Evolutionary conservation across 768 basidiomycete species (phyloP).

Genomic region (Boletus rex-veris): DNA sequence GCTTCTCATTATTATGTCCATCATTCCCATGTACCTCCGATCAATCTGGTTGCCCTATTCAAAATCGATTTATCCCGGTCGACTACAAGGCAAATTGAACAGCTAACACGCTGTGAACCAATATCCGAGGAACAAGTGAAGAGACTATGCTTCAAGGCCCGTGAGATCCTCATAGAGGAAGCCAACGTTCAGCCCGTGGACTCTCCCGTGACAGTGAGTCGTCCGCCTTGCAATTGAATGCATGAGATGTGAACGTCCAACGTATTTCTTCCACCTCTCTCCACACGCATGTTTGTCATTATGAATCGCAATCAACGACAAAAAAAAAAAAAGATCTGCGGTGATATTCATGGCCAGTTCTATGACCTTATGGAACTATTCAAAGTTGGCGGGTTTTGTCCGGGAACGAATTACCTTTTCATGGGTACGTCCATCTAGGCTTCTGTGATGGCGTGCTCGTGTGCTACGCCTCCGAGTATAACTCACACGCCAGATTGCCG

Average conservation of each 20-base stretch:
- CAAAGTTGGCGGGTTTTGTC: conserved; percentile 88
- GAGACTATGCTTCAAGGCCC: conserved; percentile 89
- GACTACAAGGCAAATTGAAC: conserved; percentile 80
- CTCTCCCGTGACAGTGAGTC: conserved; percentile 86
- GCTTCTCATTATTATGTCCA: conserved; percentile 19
- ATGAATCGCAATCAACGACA: conserved; percentile 4
- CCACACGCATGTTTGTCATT: conserved; percentile 2
- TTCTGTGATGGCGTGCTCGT: conserved; percentile 1
- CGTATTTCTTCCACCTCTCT: not conserved
- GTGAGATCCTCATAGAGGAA: conserved; percentile 96
- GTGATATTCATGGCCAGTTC: conserved; percentile 97
- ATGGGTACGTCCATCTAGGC: conserved; percentile 60
- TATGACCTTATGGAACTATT: conserved; percentile 96
- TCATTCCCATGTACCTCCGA: conserved; percentile 24
- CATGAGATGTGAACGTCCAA: conserved; percentile 1
- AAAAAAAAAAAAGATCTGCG: conserved; percentile 76
- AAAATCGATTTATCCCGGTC: conserved; percentile 13
- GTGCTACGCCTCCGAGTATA: conserved; percentile 2
- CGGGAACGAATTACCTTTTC: conserved; percentile 93
- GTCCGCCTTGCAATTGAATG: not conserved
- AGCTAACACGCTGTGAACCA: conserved; percentile 88
- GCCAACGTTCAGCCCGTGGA: conserved; percentile 96
- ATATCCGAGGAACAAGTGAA: conserved; percentile 97
- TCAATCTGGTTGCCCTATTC: conserved; percentile 19
- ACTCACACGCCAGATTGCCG: conserved; percentile 5